Percentiles rank a stretch among this genome's conserved stretches.
Evolutionary conservation across 2,329 filamentous ascomycete genomes (phyloP).

Genomic region (Colletotrichum trifolii): DNA sequence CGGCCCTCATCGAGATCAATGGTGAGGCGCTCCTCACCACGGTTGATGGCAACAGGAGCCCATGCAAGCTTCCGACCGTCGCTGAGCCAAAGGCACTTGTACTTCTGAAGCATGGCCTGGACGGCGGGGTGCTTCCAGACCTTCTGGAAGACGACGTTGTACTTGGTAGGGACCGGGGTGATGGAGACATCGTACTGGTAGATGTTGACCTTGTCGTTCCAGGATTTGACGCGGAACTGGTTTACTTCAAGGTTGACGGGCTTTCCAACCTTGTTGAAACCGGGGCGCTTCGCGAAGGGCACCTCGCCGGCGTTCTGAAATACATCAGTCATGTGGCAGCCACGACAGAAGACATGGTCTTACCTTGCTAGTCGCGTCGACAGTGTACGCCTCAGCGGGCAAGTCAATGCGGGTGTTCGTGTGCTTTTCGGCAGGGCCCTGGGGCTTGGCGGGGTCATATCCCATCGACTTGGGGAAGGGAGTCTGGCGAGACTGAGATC

Average conservation of each 20-base stretch:
- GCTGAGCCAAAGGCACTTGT: slow-evolving; percentile 71
- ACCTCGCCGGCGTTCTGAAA: slow-evolving; percentile 41
- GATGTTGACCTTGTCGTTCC: slow-evolving; percentile 69
- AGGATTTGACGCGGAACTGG: slow-evolving; percentile 74
- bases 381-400: slow-evolving; percentile 65
- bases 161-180: slow-evolving; percentile 70
- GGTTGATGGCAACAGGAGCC: slow-evolving; percentile 53
- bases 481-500: slow-evolving; percentile 25
- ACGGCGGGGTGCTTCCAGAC: slow-evolving; percentile 77
- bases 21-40: slow-evolving; percentile 63
- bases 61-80: slow-evolving; percentile 90
- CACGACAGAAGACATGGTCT: not conserved
- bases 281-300: slow-evolving; percentile 60
- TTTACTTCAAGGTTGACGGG: slow-evolving; percentile 72
- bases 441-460: slow-evolving; percentile 55
- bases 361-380: slow-evolving; percentile 44
- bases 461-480: slow-evolving; percentile 44
- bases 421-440: slow-evolving; percentile 44
- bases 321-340: slow-evolving; percentile 32
- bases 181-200: slow-evolving; percentile 87
- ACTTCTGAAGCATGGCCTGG: slow-evolving; percentile 62
- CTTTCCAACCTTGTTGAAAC: slow-evolving; percentile 69
- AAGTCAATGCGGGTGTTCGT: slow-evolving; percentile 65
- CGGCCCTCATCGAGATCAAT: slow-evolving; percentile 81
- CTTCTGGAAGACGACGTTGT: slow-evolving; percentile 74